Evolutionary conservation across 1,284 basidiomycete genomes (phyloP).

Genomic region (Ceratobasidium sp.): DNA sequence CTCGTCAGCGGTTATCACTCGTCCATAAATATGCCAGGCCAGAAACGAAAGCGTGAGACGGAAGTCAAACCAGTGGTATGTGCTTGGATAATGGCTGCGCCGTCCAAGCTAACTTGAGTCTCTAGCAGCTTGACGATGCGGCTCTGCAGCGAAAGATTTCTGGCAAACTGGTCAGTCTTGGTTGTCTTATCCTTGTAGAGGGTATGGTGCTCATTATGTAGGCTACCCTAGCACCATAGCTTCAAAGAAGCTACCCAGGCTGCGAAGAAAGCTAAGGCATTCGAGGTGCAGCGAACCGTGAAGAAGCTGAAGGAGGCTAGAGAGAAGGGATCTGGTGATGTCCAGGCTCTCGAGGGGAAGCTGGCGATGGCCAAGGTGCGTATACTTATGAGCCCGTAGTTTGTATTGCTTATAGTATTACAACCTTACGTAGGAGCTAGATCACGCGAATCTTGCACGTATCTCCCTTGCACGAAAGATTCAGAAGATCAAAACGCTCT

Average conservation of each 20-base stretch:
- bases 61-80: neutral
- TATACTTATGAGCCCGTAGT: conserved; percentile 15
- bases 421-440: conserved; percentile 61
- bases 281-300: conserved; percentile 84
- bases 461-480: conserved; percentile 76
- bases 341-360: conserved; percentile 70
- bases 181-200: neutral
- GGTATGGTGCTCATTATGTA: conserved; percentile 28
- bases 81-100: neutral
- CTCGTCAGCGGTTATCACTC: neutral
- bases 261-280: conserved; percentile 82
- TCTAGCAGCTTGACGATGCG: neutral
- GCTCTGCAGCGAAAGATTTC: conserved; percentile 48
- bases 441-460: conserved; percentile 68
- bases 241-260: conserved; percentile 73
- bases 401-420: neutral
- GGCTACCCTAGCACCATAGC: conserved; percentile 67
- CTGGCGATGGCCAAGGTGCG: conserved; percentile 73
- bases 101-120: neutral
- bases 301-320: conserved; percentile 76
- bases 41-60: conserved; percentile 20
- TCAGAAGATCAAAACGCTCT: conserved; percentile 73
- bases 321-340: conserved; percentile 54
- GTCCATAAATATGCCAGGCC: conserved; percentile 6
- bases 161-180: conserved; percentile 57